Evolutionary conservation across 2,329 filamentous ascomycete genomes (phyloP).

Genomic region (Alternaria incomplexa): DNA sequence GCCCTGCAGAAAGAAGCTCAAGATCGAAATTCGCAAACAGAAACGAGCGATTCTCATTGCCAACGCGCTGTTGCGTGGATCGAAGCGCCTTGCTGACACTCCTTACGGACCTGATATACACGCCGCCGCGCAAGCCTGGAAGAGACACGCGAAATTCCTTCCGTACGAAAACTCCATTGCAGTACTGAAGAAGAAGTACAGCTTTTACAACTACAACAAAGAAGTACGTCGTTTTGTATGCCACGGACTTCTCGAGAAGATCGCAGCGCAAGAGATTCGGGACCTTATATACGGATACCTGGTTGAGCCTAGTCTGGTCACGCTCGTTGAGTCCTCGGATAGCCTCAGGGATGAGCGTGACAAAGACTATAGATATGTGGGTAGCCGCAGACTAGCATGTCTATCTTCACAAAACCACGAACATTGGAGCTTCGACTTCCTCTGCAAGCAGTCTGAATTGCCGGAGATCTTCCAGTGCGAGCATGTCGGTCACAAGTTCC

Average conservation of each 20-base stretch:
- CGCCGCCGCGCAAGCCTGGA: not conserved
- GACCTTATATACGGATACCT: not conserved
- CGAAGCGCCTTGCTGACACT: no score
- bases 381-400: no score
- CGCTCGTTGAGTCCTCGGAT: no score
- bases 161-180: not conserved
- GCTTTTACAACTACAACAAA: not conserved
- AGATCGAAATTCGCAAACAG: no score
- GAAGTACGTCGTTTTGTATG: not conserved
- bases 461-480: not conserved
- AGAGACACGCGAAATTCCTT: not conserved
- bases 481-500: not conserved
- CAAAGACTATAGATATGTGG: no score
- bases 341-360: no score
- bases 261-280: not conserved
- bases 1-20: not conserved
- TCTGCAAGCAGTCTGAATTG: no score
- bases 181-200: not conserved
- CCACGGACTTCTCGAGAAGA: not conserved
- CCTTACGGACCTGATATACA: not conserved
- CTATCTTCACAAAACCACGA: no score
- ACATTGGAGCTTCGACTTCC: no score
- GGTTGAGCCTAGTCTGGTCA: rapidly evolving
- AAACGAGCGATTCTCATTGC: no score
- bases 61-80: no score